phyloP scores from a whole-genome alignment of 169 alveolate genomes.

The Cryptosporidium parvum region DNA sequence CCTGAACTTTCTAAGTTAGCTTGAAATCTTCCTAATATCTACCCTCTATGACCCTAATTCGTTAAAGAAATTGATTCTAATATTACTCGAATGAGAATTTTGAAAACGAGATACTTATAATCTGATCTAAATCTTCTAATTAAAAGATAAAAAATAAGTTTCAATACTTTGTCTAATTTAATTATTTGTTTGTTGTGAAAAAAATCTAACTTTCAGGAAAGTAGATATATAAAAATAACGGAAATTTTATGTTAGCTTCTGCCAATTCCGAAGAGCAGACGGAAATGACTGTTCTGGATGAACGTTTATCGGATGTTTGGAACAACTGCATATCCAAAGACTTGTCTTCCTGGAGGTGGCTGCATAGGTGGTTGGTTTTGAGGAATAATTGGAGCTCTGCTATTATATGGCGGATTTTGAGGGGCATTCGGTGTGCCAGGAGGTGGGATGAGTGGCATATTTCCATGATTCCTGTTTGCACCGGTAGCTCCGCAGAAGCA shows the following conservation, averaged over 20 bases:
- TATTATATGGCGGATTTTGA: slow-evolving; percentile 15
- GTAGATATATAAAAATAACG: neutral
- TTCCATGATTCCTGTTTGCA: neutral
- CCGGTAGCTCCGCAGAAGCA: slow-evolving; percentile 60
- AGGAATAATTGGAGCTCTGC: slow-evolving; percentile 11
- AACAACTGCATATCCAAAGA: slow-evolving; percentile 53
- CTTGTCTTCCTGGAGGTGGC: slow-evolving; percentile 52
- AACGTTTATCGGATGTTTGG: slow-evolving; percentile 16
- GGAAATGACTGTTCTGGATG: neutral
- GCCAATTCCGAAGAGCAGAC: neutral
- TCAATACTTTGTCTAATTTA: neutral
- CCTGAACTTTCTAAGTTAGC: neutral
- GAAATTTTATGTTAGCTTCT: neutral
- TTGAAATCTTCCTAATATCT: neutral
- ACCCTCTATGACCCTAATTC: neutral
- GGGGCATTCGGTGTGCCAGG: neutral
- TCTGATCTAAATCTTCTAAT: neutral
- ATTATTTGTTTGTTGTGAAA: too few relatives aligned
- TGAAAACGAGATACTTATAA: neutral
- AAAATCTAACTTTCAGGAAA: neutral
- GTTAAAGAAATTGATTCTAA: too few relatives aligned
- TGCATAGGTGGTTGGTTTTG: neutral
- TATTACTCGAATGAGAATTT: neutral
- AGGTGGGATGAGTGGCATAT: slow-evolving; percentile 22
- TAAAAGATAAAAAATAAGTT: neutral